These are phyloP conservation scores for Penicillium digitatum DNA, from an alignment of 2,329 filamentous ascomycete genomes.

Conservation along the genomic window DNA sequence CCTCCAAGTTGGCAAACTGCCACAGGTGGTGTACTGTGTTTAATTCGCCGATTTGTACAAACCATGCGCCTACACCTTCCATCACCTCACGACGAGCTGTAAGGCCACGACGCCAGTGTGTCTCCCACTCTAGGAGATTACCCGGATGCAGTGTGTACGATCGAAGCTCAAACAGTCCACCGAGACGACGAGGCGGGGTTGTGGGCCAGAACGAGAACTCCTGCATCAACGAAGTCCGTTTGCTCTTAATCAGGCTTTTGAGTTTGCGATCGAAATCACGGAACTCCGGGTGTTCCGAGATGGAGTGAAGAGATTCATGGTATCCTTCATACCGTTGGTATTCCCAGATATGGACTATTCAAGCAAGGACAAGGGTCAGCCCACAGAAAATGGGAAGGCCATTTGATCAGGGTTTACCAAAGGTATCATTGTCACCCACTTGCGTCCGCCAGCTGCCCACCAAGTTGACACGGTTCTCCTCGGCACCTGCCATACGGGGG, in stretches of 20 bases:
- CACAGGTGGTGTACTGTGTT: conserved; percentile 98
- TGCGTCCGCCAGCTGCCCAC: conserved; percentile 98
- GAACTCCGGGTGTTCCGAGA: conserved; percentile 78
- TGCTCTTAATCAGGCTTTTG: conserved; percentile 76
- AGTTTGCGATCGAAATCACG: conserved; percentile 78
- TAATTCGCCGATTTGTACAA: conserved; percentile 94
- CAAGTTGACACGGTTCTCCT: conserved; percentile 89
- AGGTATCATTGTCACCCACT: conserved; percentile 94
- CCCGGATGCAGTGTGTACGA: conserved; percentile 96
- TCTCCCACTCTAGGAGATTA: conserved; percentile 97
- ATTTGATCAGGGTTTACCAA: conserved; percentile 56
- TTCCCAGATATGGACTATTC: conserved; percentile 95
- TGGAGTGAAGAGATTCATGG: conserved; percentile 82
- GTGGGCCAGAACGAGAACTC: conserved; percentile 99
- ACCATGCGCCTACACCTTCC: conserved; percentile 98
- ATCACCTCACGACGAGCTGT: conserved; percentile 91
- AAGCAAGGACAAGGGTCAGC: conserved; percentile 28
- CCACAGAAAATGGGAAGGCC: background rate
- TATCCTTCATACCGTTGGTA: conserved; percentile 97
- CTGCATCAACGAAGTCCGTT: conserved; percentile 92
- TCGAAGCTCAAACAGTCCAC: conserved; percentile 90
- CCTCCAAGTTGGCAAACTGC: conserved; percentile 97
- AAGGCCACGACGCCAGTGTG: conserved; percentile 90
- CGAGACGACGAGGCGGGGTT: conserved; percentile 79
- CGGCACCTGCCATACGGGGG: conserved; percentile 75